Conservation (phyloP, 2,329 filamentous ascomycete species). For the Beauveria sp. region DNA sequence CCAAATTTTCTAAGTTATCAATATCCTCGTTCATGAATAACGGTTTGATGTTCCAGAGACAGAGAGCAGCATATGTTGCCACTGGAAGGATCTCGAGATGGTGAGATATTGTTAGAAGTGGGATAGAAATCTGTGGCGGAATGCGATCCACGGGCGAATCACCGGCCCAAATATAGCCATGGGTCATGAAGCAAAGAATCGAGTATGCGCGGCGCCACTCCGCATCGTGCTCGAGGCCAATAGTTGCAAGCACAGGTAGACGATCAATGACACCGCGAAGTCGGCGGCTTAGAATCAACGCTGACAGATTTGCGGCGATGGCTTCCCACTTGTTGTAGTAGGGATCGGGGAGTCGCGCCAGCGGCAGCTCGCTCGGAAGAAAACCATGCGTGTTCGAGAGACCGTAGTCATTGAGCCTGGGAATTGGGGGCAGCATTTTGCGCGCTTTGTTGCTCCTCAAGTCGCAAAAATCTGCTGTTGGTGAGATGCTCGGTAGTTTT, state of each 20-base stretch:
- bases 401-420: constrained; percentile 67
- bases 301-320: constrained; percentile 76
- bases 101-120: constrained; percentile 68
- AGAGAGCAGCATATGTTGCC: constrained; percentile 85
- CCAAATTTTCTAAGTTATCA: constrained; percentile 79
- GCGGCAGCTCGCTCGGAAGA: constrained; percentile 71
- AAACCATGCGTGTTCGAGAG: constrained; percentile 76
- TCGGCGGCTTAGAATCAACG: constrained; percentile 75
- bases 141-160: constrained; percentile 71
- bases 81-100: constrained; percentile 83
- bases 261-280: constrained; percentile 71
- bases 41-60: constrained; percentile 95
- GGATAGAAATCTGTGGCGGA: constrained; percentile 74
- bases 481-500: not conserved
- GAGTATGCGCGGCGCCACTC: constrained; percentile 95
- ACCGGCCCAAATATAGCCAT: constrained; percentile 95
- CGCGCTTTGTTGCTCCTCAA: not conserved
- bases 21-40: constrained; percentile 77
- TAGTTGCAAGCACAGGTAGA: constrained; percentile 76
- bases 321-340: constrained; percentile 97
- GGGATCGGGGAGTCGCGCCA: constrained; percentile 72
- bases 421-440: constrained; percentile 53
- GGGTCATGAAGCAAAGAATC: constrained; percentile 81
- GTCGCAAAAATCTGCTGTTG: not conserved
- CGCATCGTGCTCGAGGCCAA: constrained; percentile 69